Evolutionary conservation across 2,329 filamentous ascomycete species (phyloP), one percentile per base, ranked within the genome.

Genomic region (Xylariales sp.): DNA sequence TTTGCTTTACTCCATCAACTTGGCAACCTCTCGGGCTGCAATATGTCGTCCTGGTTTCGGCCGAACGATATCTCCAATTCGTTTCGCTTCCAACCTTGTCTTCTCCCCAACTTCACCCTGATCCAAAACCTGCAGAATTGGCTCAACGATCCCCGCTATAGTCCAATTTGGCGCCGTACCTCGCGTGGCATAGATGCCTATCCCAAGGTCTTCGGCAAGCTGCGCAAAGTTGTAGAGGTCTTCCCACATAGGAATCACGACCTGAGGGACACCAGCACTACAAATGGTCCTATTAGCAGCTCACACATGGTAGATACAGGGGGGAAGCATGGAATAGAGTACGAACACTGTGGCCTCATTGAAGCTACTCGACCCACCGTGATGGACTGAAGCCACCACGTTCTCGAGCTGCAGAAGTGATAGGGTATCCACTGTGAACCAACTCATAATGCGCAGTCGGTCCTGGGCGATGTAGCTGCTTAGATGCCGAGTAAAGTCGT

Each of bases 101-200:
- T 19, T 7, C 3, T 17, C 8, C 19, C 35, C 38, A 5, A 15
- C 33, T 17, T n/a, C 15, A 3, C n/a, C 14, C 13, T 29, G 3
- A 4, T 29, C 12, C 10, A 38, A 8, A 5, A 35, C 38, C 18
- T 16, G 17, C 6, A 41, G 4, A 12, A 43, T 28, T 50, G 4
- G 55, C 49, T 3, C 52, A 49, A 6, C 57, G 52, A 17, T 54
- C 51, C 6, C 43, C 54, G 29, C 53, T 52, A 40, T 54, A 54
- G 44, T 47, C 57, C 6, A 56, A 57, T 25, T 6, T 4, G 38
- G 41, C 7, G 29, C 38, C 14, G 33, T 37, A 3, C 25, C 28
- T 6, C 38, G 33, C 5, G n/a, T 31, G 6, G 29, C 33, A 18
- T 33, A 43, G 6, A 41, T 8, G 14, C 41, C 41, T 4, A 43